Evolutionary conservation across 139 green algal genomes (phyloP), one percentile per base, ranked within the genome.

Genomic region (Tetraselmis chui): DNA sequence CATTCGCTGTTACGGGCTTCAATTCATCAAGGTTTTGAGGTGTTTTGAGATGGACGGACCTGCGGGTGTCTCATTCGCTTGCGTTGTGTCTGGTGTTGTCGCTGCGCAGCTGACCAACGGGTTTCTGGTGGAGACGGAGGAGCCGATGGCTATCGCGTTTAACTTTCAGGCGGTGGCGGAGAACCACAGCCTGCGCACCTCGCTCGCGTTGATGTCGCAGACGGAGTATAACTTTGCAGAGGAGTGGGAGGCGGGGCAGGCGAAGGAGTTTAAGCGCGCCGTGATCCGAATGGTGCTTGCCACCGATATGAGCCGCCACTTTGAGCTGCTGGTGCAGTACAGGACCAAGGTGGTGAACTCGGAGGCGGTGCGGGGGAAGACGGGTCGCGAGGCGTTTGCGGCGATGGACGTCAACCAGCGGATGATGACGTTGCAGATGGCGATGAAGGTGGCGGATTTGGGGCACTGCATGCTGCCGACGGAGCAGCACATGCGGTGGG

Each of bases 401-500:
- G 45, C 45, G 45, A 67, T 67, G 45, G 45, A 67, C 45, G 11
- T 67, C 45, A 67, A 67, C 45, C 45, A 67, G 45, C 45, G 45
- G 11, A 67, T 67, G 45, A 67, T 67, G 45, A 67, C 45, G 45
- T 18, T 67, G 45, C 45, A 67, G 45, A 67, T 67, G 45, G 45
- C 45, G 45, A 67, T 67, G 45, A 67, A 67, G 45, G 45, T 67
- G 45, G 45, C 45, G 45, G 45, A 67, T 67, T 18, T 67, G 45
- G 45, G 45, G 45, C 45, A 67, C 45, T 67, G 45, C 45, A 67
- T 67, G 45, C 45, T 67, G 11, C 45, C 45, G 31, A 81, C 58
- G 18, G 22, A 80, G 76, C 32, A 79, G 59, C 75, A 84, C 80
- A 67, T 30, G 74, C 59, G 29, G 80, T 86, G 83, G 79, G 79